These are phyloP conservation scores for Borovskyia barvae DNA, from an alignment of 208 protist species.

Conservation along the genomic window DNA sequence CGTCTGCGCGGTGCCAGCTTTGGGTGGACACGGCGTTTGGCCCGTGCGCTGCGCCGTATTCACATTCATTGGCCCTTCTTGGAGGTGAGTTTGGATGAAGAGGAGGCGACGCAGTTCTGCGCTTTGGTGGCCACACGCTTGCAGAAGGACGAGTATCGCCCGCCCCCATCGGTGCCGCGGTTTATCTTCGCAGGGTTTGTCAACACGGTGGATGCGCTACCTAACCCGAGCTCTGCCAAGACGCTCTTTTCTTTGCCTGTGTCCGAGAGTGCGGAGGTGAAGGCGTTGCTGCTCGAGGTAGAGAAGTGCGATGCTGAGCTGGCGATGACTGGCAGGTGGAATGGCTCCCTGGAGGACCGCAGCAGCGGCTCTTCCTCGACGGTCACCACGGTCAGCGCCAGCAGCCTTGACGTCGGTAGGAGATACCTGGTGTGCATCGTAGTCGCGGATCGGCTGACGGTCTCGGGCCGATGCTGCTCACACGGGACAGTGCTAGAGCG, in stretches of 20 bases:
- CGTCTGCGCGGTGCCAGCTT: slow-evolving; percentile 23
- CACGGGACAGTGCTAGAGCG: slow-evolving; percentile 20
- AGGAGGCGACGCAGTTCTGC: background rate
- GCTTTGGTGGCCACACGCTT: slow-evolving; percentile 10
- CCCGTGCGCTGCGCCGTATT: background rate
- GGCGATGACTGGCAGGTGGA: too few species aligned
- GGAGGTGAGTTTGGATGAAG: background rate
- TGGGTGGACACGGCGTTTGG: background rate
- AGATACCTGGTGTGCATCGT: slow-evolving; percentile 3
- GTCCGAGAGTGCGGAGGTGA: background rate
- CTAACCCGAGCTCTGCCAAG: background rate
- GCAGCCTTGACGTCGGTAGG: background rate
- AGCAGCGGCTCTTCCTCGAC: background rate
- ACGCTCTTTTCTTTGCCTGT: background rate
- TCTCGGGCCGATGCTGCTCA: background rate
- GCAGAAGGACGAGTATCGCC: slow-evolving; percentile 2
- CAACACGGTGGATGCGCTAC: background rate
- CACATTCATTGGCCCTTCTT: background rate
- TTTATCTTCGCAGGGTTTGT: slow-evolving; percentile 18
- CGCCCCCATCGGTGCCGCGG: background rate
- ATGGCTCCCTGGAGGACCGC: too few species aligned
- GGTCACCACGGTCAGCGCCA: background rate
- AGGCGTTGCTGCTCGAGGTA: background rate
- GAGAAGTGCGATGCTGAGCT: background rate
- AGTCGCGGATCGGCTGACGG: slow-evolving; percentile 4